phyloP scores from a whole-genome alignment of 1,284 basidiomycete species.

The Albatrellus sp. region DNA sequence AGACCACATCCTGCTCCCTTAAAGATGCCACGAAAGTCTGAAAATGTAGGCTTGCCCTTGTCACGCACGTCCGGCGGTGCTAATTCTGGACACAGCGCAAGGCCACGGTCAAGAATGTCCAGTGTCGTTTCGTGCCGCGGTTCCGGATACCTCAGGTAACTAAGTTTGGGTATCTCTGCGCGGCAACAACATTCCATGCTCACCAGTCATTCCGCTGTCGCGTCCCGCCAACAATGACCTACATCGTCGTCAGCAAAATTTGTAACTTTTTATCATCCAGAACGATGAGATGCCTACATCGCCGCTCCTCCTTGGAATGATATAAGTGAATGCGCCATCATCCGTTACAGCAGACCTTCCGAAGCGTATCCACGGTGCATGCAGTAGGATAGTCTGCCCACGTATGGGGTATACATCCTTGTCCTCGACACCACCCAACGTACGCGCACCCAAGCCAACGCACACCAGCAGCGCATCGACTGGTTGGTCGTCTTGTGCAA shows the following conservation, averaged over 20 bases:
- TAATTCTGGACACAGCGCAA: slow-evolving; percentile 55
- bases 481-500: slow-evolving; percentile 11
- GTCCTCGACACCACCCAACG: slow-evolving; percentile 15
- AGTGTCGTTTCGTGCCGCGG: slow-evolving; percentile 48
- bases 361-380: slow-evolving; percentile 41
- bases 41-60: slow-evolving; percentile 36
- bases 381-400: not conserved
- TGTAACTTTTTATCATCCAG: not conserved
- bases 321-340: slow-evolving; percentile 39
- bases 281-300: slow-evolving; percentile 32
- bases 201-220: slow-evolving; percentile 53
- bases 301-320: slow-evolving; percentile 58
- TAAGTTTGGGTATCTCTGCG: slow-evolving; percentile 4
- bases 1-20: slow-evolving; percentile 57
- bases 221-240: slow-evolving; percentile 61
- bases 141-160: slow-evolving; percentile 31
- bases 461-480: slow-evolving; percentile 55
- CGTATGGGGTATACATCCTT: not conserved
- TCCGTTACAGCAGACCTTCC: slow-evolving; percentile 40
- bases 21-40: slow-evolving; percentile 50
- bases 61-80: slow-evolving; percentile 44
- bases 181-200: slow-evolving; percentile 3
- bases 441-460: slow-evolving; percentile 39
- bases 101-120: slow-evolving; percentile 43
- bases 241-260: slow-evolving; percentile 1